Evolutionary conservation across 768 basidiomycete genomes (phyloP).

Genomic region (Udeniomyces megalosporus): DNA sequence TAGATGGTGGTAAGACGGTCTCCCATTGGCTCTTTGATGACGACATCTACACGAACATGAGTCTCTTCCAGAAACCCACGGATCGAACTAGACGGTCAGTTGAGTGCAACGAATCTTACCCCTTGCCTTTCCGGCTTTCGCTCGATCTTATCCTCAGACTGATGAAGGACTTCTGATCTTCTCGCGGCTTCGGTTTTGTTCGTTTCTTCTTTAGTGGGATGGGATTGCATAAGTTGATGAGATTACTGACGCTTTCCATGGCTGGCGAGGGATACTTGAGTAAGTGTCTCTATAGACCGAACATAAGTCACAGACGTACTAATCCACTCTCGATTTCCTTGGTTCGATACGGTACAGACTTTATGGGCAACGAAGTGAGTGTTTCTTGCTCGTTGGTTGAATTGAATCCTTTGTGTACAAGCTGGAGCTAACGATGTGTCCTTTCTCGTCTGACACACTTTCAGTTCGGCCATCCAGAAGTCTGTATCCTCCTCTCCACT

Average conservation of each 20-base stretch:
- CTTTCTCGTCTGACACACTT: not conserved
- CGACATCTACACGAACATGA: constrained; percentile 18
- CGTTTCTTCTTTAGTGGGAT: constrained; percentile 1
- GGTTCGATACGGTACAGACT: too few species aligned
- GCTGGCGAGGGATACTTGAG: constrained; percentile 18
- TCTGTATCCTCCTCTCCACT: not conserved
- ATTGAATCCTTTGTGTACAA: not conserved
- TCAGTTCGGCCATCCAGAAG: constrained; percentile 19
- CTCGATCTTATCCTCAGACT: too few species aligned
- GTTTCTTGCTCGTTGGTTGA: not conserved
- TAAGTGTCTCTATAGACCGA: not conserved
- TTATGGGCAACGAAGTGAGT: constrained; percentile 19
- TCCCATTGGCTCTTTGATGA: constrained; percentile 18
- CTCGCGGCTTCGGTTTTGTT: too few species aligned
- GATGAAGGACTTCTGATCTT: too few species aligned
- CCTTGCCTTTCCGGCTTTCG: not conserved
- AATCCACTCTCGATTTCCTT: too few species aligned
- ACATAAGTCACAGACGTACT: too few species aligned
- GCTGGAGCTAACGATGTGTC: too few species aligned
- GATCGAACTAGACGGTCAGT: not conserved
- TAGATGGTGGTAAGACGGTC: constrained; percentile 15
- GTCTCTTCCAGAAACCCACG: constrained; percentile 2
- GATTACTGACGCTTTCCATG: constrained; percentile 14
- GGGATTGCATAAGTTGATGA: constrained; percentile 17
- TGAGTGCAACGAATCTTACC: not conserved